These are phyloP conservation scores for Xanthoparmelia taractica DNA, from an alignment of 495 filamentous ascomycete species.

Conservation along the genomic window DNA sequence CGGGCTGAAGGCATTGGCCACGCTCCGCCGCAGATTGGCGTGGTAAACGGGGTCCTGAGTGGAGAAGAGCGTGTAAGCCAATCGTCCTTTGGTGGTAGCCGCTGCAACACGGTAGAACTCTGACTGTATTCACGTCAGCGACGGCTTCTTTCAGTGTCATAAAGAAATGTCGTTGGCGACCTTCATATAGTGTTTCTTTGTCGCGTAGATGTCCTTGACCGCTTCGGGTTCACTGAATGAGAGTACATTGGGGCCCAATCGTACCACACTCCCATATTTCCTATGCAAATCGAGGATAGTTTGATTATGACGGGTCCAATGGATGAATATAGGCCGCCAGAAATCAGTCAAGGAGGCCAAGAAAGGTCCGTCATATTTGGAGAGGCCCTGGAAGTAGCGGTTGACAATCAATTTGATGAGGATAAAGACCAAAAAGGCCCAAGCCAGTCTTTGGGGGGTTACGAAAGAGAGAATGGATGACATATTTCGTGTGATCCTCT, in stretches of 20 bases:
- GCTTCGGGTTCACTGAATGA: constrained; percentile 62
- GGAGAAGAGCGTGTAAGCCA: constrained; percentile 67
- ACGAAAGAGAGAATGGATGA: no score
- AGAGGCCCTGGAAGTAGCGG: constrained; percentile 39
- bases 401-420: no score
- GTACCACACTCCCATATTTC: constrained; percentile 63
- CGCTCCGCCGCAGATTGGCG: constrained; percentile 57
- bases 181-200: not conserved
- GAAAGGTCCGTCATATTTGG: constrained; percentile 59
- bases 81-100: constrained; percentile 54
- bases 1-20: constrained; percentile 71
- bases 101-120: constrained; percentile 65
- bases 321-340: constrained; percentile 53
- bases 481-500: no score
- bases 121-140: constrained; percentile 48
- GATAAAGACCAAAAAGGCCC: no score
- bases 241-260: constrained; percentile 58
- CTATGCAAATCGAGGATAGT: constrained; percentile 52
- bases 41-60: constrained; percentile 69
- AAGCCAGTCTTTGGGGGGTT: no score
- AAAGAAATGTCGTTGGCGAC: no score
- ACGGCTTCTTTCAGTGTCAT: no score
- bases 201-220: constrained; percentile 62
- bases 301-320: not conserved
- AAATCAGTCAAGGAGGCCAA: constrained; percentile 59